Base-by-base conservation (phyloP, 208 protist species). In the Phytomonas serpens region DNA sequence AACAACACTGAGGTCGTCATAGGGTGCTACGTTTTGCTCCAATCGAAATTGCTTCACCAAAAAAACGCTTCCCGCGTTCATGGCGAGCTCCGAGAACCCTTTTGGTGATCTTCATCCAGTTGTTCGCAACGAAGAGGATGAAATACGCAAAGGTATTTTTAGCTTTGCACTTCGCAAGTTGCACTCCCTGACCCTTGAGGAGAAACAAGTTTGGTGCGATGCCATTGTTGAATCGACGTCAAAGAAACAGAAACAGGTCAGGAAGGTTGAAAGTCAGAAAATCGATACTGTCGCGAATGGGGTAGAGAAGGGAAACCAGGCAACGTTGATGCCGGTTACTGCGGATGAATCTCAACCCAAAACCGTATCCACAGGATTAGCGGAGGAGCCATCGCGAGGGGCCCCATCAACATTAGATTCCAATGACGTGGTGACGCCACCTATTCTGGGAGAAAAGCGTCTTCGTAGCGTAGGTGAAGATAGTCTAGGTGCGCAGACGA, bases 101-200 rank as follows among this genome's bases (percentile, higher is more conserved):
- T 92, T 90, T 65, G 86, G 80, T 23, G 76, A 69, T n/a, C 63
- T 92, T 29, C 79, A 77, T 23, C 87, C 85, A 3, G 75, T 77
- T 27, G 61, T 85, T 30, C 84, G 90, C 38, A 95, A 86, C 73
- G 82, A 95, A 71, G 86, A 95, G 71, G 90, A 95, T 68, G 86
- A 93, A 32, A 95, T 95, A 61, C 88, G 90, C 16, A 91, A 91
- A 78, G 88, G 90, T 23, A 86, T 95, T 69, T 95, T 95, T 74
- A 86, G 83, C 72, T 72, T 73, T 13, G 82, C 79, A 0, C 73
- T 93, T 72, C 83, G 87, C 16, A 79, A 84, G 36, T 68, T 92
- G 38, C 72, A 80, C 37, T 61, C 63, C 10, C 57, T 78, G 3
- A 62, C 76, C 4, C 72, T 81, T 10, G 87, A 84, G 37, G 76